Percentiles rank a stretch among this genome's conserved stretches.
Conservation (phyloP, 495 filamentous ascomycete genomes). For the Physcia stellaris region DNA sequence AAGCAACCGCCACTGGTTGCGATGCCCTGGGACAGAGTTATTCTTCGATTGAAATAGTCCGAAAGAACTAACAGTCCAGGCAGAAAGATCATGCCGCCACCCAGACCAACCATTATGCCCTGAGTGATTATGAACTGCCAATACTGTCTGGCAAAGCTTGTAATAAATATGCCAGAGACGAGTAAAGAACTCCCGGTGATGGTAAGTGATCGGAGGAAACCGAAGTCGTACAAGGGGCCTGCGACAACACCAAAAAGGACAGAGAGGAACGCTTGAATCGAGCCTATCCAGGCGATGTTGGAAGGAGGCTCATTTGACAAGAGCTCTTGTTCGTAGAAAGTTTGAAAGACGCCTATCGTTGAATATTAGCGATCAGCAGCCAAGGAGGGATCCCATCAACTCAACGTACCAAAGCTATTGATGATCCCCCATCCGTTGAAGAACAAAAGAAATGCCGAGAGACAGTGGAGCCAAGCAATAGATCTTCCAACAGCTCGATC, state of each 20-base stretch:
- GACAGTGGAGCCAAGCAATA: slow-evolving; percentile 37
- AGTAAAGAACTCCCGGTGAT: slow-evolving; percentile 19
- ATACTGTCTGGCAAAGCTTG: slow-evolving; percentile 29
- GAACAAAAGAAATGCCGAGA: slow-evolving; percentile 40
- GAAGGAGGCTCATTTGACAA: slow-evolving; percentile 41
- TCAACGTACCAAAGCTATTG: slow-evolving; percentile 23
- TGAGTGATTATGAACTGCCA: slow-evolving; percentile 28
- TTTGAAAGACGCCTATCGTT: slow-evolving; percentile 36
- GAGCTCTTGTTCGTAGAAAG: slow-evolving; percentile 33
- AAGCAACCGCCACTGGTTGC: slow-evolving; percentile 26
- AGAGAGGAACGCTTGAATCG: slow-evolving; percentile 28
- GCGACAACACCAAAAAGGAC: slow-evolving; percentile 26
- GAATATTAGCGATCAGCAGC: slow-evolving; percentile 29
- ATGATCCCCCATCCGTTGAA: slow-evolving; percentile 47
- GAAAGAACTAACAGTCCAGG: slow-evolving; percentile 29
- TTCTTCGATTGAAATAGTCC: slow-evolving; percentile 27
- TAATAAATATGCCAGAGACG: slow-evolving; percentile 37
- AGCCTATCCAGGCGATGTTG: slow-evolving; percentile 45
- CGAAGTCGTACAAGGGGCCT: slow-evolving; percentile 31
- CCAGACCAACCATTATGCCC: slow-evolving; percentile 30
- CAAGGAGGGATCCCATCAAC: neutral
- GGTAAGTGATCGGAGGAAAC: slow-evolving; percentile 25
- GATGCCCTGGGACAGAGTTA: slow-evolving; percentile 33
- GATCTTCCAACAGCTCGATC: too few species aligned
- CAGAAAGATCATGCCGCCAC: slow-evolving; percentile 27